Base-by-base conservation (phyloP, 2,329 filamentous ascomycete genomes). In the Exophiala sp. region DNA sequence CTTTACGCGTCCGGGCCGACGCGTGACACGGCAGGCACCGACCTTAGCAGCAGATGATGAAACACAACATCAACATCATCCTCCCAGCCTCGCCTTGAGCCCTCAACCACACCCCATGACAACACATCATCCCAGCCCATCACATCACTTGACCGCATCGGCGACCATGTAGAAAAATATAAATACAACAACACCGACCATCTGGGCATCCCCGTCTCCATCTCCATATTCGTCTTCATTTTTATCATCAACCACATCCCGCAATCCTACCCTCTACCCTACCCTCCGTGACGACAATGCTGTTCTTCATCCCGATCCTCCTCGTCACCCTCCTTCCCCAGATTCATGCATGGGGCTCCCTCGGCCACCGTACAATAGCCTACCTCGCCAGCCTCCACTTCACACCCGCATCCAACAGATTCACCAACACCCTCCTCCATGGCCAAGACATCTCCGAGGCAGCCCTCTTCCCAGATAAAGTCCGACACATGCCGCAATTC, bases 281-380 rank as follows among this genome's bases (percentile, higher is more conserved):
- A 42, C 46, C 20, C 41, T 20, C 21, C 41, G n/a, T 47, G 8
- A 29, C 24, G 24, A 29, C 24, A 29, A 29, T 29, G 24, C 35
- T 52, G 42, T 32, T 40, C 41, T 29, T 33, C 14, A 18, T 20
- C 29, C 12, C 38, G 4, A 6, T 53, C 41, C 29, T 7, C 24
- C 32, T 53, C 41, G 35, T 50, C 39, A 2, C 40, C 20, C 21
- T 49, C 21, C 20, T 54, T 11, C 45, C 44, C 10, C 34, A 18
- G 0, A 42, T 47, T 1, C 29, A 33, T 10, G 58, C 76, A 6
- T 83, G 80, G 80, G 79, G 80, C 20, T 66, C 65, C 6, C 65
- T 82, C 0, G 80, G 79, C 34, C 80, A 82, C 56, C 73, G 75
- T 29, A 79, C 80, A 2, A 73, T 82, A 5, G 80, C 77, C 16